Evolutionary conservation across 2,329 filamentous ascomycete genomes (phyloP).

Genomic region (Fusarium concolor): DNA sequence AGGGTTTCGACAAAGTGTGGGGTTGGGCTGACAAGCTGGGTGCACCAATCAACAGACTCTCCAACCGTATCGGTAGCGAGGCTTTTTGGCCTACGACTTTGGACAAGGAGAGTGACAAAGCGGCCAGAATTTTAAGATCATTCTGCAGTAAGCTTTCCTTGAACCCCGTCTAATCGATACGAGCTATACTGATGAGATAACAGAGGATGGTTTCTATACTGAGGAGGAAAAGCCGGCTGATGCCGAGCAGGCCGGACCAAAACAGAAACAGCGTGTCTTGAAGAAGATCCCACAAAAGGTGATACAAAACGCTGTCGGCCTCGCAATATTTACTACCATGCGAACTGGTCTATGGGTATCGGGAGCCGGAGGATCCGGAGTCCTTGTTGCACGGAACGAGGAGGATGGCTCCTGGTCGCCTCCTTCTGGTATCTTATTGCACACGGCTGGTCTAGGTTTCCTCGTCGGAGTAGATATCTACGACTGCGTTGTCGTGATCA

Average conservation of each 20-base stretch:
- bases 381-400: slow-evolving; percentile 69
- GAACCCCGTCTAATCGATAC: accelerated
- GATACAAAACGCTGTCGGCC: slow-evolving; percentile 72
- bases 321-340: slow-evolving; percentile 79
- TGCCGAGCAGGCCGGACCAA: slow-evolving; percentile 48
- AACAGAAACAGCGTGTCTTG: slow-evolving; percentile 59
- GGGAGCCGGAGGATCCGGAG: slow-evolving; percentile 73
- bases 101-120: slow-evolving; percentile 91
- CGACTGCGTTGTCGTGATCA: slow-evolving; percentile 88
- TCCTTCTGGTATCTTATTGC: slow-evolving; percentile 82
- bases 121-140: slow-evolving; percentile 81
- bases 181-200: neutral
- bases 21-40: slow-evolving; percentile 64
- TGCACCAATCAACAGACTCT: slow-evolving; percentile 80
- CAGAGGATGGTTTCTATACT: slow-evolving; percentile 66
- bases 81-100: slow-evolving; percentile 88
- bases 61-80: slow-evolving; percentile 82
- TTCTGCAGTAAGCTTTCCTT: slow-evolving; percentile 77
- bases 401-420: slow-evolving; percentile 79
- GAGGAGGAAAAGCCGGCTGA: slow-evolving; percentile 47
- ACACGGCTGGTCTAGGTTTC: slow-evolving; percentile 82
- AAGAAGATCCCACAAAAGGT: slow-evolving; percentile 67
- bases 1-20: slow-evolving; percentile 81
- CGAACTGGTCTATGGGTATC: slow-evolving; percentile 74
- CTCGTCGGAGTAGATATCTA: slow-evolving; percentile 87